A percentile compares a stretch with the other conserved stretches of the same genome.
Conservation (phyloP, 1,139 yeast genomes). For the Candida anutae region DNA sequence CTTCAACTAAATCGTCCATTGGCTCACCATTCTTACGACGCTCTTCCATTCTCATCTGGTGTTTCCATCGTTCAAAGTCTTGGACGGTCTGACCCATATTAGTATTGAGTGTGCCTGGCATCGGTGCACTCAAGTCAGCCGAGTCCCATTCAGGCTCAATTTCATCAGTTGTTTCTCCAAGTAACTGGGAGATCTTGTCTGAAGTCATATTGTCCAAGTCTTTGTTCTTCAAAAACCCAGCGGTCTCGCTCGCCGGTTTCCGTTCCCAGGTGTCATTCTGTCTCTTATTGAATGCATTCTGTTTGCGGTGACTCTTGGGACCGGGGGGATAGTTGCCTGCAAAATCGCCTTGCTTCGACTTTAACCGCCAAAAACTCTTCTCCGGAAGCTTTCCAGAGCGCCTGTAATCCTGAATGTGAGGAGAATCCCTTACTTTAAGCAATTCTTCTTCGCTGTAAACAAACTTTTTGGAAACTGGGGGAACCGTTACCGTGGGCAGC, state of each 20-base stretch:
- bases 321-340: neutral
- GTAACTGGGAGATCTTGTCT: conserved; percentile 24
- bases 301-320: neutral
- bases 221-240: conserved; percentile 14
- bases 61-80: conserved; percentile 69
- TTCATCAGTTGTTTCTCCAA: conserved; percentile 35
- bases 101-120: conserved; percentile 20
- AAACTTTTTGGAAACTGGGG: conserved; percentile 6
- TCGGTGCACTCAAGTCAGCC: conserved; percentile 13
- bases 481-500: conserved; percentile 1
- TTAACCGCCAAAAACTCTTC: conserved; percentile 32
- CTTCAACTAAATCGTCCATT: neutral
- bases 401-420: conserved; percentile 22
- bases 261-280: conserved; percentile 24
- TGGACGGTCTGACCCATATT: conserved; percentile 54
- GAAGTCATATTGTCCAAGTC: conserved; percentile 22
- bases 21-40: conserved; percentile 43
- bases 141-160: conserved; percentile 49
- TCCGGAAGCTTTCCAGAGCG: conserved; percentile 29
- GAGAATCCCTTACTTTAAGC: conserved; percentile 25
- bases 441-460: conserved; percentile 35
- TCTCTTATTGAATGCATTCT: neutral
- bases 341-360: conserved; percentile 4
- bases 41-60: conserved; percentile 51
- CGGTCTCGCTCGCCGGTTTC: conserved; percentile 13